Evolutionary conservation across 1,284 basidiomycete species (phyloP).

Genomic region (Tilletiaria anomala): DNA sequence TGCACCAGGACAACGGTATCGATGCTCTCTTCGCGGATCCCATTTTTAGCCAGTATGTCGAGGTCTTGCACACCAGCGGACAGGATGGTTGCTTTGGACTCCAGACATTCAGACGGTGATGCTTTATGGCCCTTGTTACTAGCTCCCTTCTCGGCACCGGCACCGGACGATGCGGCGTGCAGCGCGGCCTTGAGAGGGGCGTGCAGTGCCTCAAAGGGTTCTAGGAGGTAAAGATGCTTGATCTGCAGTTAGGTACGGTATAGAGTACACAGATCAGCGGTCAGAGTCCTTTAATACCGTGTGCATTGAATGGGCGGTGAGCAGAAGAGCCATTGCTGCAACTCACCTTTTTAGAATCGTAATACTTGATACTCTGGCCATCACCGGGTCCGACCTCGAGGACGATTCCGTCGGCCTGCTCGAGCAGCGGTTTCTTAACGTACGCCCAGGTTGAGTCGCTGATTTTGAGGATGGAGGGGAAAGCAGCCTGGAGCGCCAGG

Average conservation of each 20-base stretch:
- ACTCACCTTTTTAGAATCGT: conserved; percentile 7
- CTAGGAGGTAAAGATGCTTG: neutral
- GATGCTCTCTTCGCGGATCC: conserved; percentile 9
- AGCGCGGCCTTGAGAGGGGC: neutral
- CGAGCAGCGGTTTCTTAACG: conserved; percentile 10
- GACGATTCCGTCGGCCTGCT: conserved; percentile 10
- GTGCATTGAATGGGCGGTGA: too few species aligned
- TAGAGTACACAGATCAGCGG: neutral
- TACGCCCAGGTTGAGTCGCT: conserved; percentile 7
- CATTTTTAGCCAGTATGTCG: conserved; percentile 3
- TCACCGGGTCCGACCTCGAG: conserved; percentile 24
- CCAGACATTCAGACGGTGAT: too few species aligned
- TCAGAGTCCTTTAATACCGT: too few species aligned
- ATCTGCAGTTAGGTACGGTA: neutral
- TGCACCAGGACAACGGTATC: conserved; percentile 29
- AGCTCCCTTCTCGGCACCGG: too few species aligned
- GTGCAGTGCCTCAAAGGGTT: conserved; percentile 1
- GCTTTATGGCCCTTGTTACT: too few species aligned
- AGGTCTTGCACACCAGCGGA: conserved; percentile 10
- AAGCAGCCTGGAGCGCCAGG: conserved; percentile 9
- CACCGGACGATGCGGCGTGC: neutral
- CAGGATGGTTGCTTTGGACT: conserved; percentile 11
- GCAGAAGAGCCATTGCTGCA: neutral
- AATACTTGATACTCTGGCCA: conserved; percentile 14
- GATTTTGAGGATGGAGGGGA: conserved; percentile 5